These are phyloP conservation scores for Lipomyces mesembrius DNA, from an alignment of 805 yeast genomes.

Conservation along the genomic window DNA sequence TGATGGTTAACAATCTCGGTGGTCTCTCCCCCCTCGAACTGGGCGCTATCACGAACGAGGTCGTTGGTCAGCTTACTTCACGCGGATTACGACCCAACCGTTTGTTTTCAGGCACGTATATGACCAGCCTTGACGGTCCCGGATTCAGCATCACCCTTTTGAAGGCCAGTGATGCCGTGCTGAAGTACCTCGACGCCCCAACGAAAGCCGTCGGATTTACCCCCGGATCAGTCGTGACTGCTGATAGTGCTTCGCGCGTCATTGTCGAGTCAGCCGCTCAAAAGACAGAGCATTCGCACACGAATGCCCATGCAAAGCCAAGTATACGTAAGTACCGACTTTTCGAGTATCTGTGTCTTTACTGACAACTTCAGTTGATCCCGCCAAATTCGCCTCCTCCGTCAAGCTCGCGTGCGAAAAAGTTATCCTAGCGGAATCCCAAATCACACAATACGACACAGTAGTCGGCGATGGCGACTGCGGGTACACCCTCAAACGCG, in stretches of 20 bases:
- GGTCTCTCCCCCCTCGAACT: slow-evolving; percentile 85
- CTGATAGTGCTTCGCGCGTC: slow-evolving; percentile 40
- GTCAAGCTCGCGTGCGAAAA: slow-evolving; percentile 57
- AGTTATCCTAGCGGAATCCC: slow-evolving; percentile 71
- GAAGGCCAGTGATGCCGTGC: slow-evolving; percentile 62
- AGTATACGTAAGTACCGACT: slow-evolving; percentile 12
- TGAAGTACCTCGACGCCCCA: slow-evolving; percentile 67
- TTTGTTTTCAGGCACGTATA: slow-evolving; percentile 74
- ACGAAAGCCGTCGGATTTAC: slow-evolving; percentile 87
- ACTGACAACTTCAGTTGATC: slow-evolving; percentile 37
- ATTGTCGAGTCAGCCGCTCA: slow-evolving; percentile 24
- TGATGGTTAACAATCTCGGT: slow-evolving; percentile 84
- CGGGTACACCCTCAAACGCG: slow-evolving; percentile 86
- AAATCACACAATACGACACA: slow-evolving; percentile 82
- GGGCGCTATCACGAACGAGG: slow-evolving; percentile 67
- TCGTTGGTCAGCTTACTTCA: slow-evolving; percentile 32
- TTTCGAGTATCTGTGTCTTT: not conserved
- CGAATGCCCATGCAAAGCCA: slow-evolving; percentile 24
- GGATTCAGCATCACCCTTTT: slow-evolving; percentile 86
- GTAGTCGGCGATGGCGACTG: slow-evolving; percentile 97
- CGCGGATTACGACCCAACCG: slow-evolving; percentile 64
- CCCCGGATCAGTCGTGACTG: slow-evolving; percentile 40
- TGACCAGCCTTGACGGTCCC: slow-evolving; percentile 89
- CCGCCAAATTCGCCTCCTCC: slow-evolving; percentile 44
- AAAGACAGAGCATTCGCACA: slow-evolving; percentile 42